A percentile compares a stretch with the other conserved stretches of the same genome.
These are phyloP conservation scores for Penicillium nordicum DNA, from an alignment of 2,329 filamentous ascomycete genomes.

Conservation along the genomic window DNA sequence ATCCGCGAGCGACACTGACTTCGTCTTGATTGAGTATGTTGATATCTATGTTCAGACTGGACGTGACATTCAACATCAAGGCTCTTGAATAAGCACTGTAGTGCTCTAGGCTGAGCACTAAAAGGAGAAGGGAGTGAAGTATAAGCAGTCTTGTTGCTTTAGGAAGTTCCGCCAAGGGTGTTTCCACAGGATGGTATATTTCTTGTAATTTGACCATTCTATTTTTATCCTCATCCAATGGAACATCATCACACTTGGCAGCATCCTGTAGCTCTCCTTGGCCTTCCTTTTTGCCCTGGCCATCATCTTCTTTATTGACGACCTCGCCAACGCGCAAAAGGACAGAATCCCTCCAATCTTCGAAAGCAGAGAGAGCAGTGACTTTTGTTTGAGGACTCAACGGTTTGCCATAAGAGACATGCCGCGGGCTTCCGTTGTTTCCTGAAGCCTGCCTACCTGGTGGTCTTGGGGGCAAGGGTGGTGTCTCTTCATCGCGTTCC, in stretches of 20 bases:
- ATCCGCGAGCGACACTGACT: constrained; percentile 66
- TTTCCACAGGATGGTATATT: constrained; percentile 59
- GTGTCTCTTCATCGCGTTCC: constrained; percentile 10
- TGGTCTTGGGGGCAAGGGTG: constrained; percentile 13
- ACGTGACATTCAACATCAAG: constrained; percentile 66
- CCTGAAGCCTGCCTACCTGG: not conserved
- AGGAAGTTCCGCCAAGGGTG: constrained; percentile 48
- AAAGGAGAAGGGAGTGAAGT: constrained; percentile 67
- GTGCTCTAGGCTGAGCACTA: constrained; percentile 72
- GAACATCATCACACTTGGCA: constrained; percentile 20
- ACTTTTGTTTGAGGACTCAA: constrained; percentile 51
- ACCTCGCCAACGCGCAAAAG: constrained; percentile 69
- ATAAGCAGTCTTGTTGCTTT: constrained; percentile 57
- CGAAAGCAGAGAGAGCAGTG: constrained; percentile 67
- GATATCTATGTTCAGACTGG: constrained; percentile 66
- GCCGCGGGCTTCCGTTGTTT: constrained; percentile 3
- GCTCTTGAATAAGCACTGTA: constrained; percentile 72
- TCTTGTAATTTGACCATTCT: constrained; percentile 29
- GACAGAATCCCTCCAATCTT: constrained; percentile 74
- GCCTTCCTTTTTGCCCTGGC: constrained; percentile 30
- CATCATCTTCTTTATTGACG: constrained; percentile 53
- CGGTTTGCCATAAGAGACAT: constrained; percentile 12
- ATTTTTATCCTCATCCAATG: constrained; percentile 24
- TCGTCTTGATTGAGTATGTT: constrained; percentile 68
- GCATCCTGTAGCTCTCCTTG: constrained; percentile 24